These are phyloP conservation scores for Penicillium sp. DNA, from an alignment of 2,329 filamentous ascomycete genomes.

Conservation along the genomic window DNA sequence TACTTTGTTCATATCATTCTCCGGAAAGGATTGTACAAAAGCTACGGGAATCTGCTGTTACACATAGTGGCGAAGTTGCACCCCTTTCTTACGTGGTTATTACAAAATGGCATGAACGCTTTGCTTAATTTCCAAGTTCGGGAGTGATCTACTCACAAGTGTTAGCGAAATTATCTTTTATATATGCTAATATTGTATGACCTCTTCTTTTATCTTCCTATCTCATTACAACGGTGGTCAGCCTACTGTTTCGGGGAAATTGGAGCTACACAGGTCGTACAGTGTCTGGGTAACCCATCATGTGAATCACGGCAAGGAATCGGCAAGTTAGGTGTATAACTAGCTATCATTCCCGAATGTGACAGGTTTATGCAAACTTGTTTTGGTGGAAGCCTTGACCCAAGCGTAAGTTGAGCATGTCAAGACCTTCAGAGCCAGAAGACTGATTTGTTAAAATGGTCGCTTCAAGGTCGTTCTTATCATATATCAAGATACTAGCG, in stretches of 20 bases:
- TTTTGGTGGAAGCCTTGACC: not conserved
- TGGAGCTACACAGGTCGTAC: not conserved
- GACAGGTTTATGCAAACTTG: not conserved
- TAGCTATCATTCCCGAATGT: not conserved
- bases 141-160: not conserved
- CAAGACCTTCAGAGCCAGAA: not conserved
- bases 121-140: not conserved
- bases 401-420: not conserved
- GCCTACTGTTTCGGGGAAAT: not conserved
- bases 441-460: not conserved
- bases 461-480: not conserved
- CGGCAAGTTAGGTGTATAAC: not conserved
- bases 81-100: not conserved
- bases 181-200: too few relatives aligned
- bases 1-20: not conserved
- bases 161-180: not conserved
- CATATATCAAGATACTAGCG: too few relatives aligned
- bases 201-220: not conserved
- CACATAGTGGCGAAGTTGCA: not conserved
- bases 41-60: not conserved
- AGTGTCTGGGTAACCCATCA: constrained; percentile 8
- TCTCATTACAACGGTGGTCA: not conserved
- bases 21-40: not conserved
- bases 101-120: not conserved
- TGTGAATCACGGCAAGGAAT: not conserved